Evolutionary conservation across 2,329 filamentous ascomycete species (phyloP).

Genomic region (Zasmidium cellare): DNA sequence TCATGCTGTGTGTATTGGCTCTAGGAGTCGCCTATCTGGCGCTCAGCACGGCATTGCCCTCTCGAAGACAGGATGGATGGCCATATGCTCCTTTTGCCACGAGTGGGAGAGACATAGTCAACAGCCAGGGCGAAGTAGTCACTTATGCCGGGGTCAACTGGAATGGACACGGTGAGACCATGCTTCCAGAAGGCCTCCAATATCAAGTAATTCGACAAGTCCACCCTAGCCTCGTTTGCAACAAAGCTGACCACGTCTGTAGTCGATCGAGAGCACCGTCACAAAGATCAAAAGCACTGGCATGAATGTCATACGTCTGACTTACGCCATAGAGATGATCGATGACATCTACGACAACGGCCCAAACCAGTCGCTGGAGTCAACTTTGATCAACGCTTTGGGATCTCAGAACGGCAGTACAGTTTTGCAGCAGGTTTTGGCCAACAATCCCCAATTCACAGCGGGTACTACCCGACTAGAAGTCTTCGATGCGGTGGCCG

Average conservation of each 20-base stretch:
- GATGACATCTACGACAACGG: constrained; percentile 41
- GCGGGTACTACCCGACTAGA: constrained; percentile 47
- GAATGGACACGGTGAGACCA: constrained; percentile 62
- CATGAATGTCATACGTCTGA: constrained; percentile 64
- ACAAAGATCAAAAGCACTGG: constrained; percentile 60
- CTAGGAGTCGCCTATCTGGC: constrained; percentile 1
- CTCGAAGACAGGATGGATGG: constrained; percentile 17
- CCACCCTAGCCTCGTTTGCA: constrained; percentile 46
- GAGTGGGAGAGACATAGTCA: constrained; percentile 33
- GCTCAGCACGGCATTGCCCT: constrained; percentile 2
- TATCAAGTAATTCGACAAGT: constrained; percentile 40
- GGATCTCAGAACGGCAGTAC: constrained; percentile 55
- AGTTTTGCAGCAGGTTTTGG: constrained; percentile 55
- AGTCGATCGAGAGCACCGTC: constrained; percentile 56
- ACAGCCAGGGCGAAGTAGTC: constrained; percentile 37
- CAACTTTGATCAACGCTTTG: constrained; percentile 33
- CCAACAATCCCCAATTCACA: constrained; percentile 59
- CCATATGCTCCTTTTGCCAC: constrained; percentile 28
- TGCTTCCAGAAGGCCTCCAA: constrained; percentile 66
- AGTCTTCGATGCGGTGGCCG: constrained; percentile 55
- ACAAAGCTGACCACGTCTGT: constrained; percentile 32
- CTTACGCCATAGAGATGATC: constrained; percentile 65
- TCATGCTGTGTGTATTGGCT: background rate
- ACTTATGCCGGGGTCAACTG: constrained; percentile 60
- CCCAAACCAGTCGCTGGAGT: constrained; percentile 18